Percentiles rank a stretch among this genome's conserved stretches.
Conservation (phyloP, 2,329 filamentous ascomycete species). For the Xylaria sp. region DNA sequence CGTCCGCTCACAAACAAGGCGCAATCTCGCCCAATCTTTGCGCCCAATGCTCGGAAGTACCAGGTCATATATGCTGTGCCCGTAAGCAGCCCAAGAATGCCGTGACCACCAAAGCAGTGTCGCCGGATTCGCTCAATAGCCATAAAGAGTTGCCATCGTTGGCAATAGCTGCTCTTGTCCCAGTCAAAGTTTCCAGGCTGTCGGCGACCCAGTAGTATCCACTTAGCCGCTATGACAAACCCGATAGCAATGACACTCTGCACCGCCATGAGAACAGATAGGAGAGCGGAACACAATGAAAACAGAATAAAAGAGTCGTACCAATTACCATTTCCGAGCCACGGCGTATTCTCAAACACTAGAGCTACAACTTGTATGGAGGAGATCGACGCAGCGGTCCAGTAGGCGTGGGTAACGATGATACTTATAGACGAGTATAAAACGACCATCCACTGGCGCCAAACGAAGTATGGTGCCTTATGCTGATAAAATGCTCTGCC, state of each 20-base stretch:
- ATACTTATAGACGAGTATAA: constrained; percentile 60
- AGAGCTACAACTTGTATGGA: constrained; percentile 55
- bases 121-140: constrained; percentile 61
- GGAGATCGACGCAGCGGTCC: constrained; percentile 61
- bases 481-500: constrained; percentile 65
- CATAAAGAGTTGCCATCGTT: constrained; percentile 67
- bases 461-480: constrained; percentile 61
- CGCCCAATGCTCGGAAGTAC: constrained; percentile 65
- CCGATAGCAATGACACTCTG: constrained; percentile 57
- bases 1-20: constrained; percentile 64
- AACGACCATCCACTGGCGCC: constrained; percentile 59
- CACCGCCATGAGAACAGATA: constrained; percentile 55
- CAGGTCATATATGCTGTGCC: constrained; percentile 62
- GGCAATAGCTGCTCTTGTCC: constrained; percentile 66
- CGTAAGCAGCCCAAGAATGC: constrained; percentile 63
- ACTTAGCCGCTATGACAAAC: constrained; percentile 60
- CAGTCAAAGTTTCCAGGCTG: constrained; percentile 65
- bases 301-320: constrained; percentile 51
- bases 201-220: constrained; percentile 62
- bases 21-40: constrained; percentile 64
- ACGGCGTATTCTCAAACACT: constrained; percentile 37
- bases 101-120: constrained; percentile 60
- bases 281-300: constrained; percentile 52
- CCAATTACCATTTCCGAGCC: constrained; percentile 19
- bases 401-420: constrained; percentile 60